phyloP scores from a whole-genome alignment of 495 filamentous ascomycete species.

The Podospora didyma region DNA sequence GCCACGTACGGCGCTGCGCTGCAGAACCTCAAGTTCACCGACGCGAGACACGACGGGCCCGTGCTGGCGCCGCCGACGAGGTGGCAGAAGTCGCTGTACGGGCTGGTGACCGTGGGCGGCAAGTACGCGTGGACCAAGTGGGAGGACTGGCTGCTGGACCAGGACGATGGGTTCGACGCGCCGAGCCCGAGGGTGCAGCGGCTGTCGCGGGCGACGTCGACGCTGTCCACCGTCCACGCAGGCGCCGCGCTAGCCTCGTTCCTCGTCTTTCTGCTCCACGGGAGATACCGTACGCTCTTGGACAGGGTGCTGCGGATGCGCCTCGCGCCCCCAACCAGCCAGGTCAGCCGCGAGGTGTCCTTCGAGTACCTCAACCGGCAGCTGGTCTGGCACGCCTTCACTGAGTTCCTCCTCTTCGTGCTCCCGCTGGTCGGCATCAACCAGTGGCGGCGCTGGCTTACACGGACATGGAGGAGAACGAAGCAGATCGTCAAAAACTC shows the following conservation, averaged over 20 bases:
- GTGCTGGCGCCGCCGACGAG: conserved; percentile 58
- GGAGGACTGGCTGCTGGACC: conserved; percentile 78
- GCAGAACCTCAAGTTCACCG: conserved; percentile 85
- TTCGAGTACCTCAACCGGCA: conserved; percentile 98
- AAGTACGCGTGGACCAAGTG: conserved; percentile 86
- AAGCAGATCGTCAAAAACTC: conserved; percentile 55
- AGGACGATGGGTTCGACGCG: conserved; percentile 65
- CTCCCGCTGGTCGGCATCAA: conserved; percentile 90
- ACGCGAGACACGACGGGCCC: conserved; percentile 65
- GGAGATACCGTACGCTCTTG: conserved; percentile 83
- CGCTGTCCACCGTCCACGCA: conserved; percentile 68
- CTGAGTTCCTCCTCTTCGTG: conserved; percentile 94
- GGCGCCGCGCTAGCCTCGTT: conserved; percentile 80
- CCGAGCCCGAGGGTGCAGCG: conserved; percentile 49
- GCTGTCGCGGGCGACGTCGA: conserved; percentile 63
- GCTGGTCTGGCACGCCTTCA: conserved; percentile 98
- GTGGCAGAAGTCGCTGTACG: conserved; percentile 82
- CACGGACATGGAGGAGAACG: conserved; percentile 74
- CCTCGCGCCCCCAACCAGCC: conserved; percentile 73
- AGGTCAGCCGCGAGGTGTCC: conserved; percentile 83
- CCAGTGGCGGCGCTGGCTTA: conserved; percentile 86
- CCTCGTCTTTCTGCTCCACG: conserved; percentile 82
- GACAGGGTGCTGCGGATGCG: conserved; percentile 85
- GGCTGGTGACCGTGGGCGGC: conserved; percentile 79
- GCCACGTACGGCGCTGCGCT: conserved; percentile 91